phyloP scores from a whole-genome alignment of 2,329 filamentous ascomycete species.

The Paraconiothyrium brasiliense region DNA sequence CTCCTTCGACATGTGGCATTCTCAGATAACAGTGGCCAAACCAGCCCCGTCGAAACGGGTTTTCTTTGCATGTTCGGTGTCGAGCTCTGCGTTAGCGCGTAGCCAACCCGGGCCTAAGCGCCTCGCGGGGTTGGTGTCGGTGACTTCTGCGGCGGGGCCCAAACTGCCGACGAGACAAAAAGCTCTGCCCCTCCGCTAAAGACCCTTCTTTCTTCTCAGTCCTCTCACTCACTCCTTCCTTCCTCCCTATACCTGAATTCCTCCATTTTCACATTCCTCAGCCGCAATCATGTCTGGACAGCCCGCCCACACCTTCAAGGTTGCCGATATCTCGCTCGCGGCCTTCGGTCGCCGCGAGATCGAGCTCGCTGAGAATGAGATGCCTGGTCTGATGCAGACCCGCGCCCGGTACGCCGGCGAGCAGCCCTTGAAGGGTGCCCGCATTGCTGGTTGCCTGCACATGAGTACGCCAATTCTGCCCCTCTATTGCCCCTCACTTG shows the following conservation, averaged over 20 bases:
- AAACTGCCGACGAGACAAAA: conserved; percentile 17
- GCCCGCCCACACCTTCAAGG: conserved; percentile 94
- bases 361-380: conserved; percentile 89
- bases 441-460: conserved; percentile 97
- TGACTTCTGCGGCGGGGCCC: conserved; percentile 14
- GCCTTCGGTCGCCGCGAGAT: conserved; percentile 99
- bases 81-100: not conserved
- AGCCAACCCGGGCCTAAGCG: conserved; percentile 9
- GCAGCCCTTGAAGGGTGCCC: conserved; percentile 92
- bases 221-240: conserved; percentile 12
- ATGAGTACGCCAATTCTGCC: conserved; percentile 73
- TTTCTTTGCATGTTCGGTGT: not conserved
- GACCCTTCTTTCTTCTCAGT: conserved; percentile 14
- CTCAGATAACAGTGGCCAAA: not conserved
- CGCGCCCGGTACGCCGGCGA: conserved; percentile 89
- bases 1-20: not conserved
- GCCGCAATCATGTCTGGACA: conserved; percentile 67
- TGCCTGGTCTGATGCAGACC: conserved; percentile 98
- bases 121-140: conserved; percentile 13
- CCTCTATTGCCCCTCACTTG: conserved; percentile 14
- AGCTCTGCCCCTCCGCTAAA: conserved; percentile 18
- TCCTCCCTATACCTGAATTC: conserved; percentile 8
- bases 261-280: conserved; percentile 10
- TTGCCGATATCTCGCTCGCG: conserved; percentile 95
- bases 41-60: not conserved